phyloP scores from a whole-genome alignment of 352 stramenopile genomes.

The Phytophthora chlamydospora region DNA sequence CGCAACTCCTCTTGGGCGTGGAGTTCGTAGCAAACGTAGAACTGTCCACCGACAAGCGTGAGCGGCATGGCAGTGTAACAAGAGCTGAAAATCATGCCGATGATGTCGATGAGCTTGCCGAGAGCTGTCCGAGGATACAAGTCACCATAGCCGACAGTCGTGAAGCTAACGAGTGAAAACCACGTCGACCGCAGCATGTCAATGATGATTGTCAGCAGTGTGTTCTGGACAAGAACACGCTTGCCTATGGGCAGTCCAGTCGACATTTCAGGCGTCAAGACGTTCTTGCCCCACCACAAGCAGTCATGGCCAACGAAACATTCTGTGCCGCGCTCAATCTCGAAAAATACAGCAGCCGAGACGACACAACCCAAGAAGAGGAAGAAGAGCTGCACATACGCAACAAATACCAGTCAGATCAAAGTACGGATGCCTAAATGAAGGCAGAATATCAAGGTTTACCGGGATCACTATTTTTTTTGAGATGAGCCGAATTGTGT shows the following conservation, averaged over 20 bases:
- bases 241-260: constrained; percentile 35
- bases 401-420: neutral
- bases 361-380: constrained; percentile 52
- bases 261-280: constrained; percentile 44
- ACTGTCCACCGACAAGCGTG: constrained; percentile 58
- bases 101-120: constrained; percentile 51
- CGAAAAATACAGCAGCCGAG: constrained; percentile 50
- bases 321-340: constrained; percentile 50
- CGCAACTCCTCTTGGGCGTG: constrained; percentile 43
- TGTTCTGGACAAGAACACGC: constrained; percentile 52
- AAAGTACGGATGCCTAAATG: no score
- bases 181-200: constrained; percentile 60
- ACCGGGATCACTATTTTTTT: constrained; percentile 49
- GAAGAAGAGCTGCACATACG: constrained; percentile 49
- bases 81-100: constrained; percentile 56
- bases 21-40: constrained; percentile 67
- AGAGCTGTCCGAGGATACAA: constrained; percentile 47
- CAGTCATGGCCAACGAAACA: constrained; percentile 43
- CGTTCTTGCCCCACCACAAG: constrained; percentile 47
- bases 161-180: constrained; percentile 58
- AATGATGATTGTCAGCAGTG: constrained; percentile 29
- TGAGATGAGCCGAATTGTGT: constrained; percentile 41
- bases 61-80: constrained; percentile 71
- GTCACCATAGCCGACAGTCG: constrained; percentile 61
- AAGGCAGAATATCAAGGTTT: neutral